Conservation (phyloP, 108 stramenopile genomes). For the Thalassiosira profunda region DNA sequence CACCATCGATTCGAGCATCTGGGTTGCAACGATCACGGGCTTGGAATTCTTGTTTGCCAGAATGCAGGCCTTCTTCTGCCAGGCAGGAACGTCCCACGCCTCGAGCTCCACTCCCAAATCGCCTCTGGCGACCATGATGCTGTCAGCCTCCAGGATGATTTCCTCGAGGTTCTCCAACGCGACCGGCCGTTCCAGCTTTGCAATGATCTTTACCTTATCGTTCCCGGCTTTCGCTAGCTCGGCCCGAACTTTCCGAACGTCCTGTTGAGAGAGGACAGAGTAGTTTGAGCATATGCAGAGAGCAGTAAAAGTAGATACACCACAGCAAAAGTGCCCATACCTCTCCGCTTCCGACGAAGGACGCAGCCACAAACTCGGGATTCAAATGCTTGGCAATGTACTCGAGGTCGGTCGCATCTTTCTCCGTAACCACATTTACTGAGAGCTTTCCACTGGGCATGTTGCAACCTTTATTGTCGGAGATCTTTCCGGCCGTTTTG, state of each 20-base stretch:
- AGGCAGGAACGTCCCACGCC: conserved; percentile 95
- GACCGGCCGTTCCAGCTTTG: conserved; percentile 85
- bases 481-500: conserved; percentile 82
- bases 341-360: conserved; percentile 90
- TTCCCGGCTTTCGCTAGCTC: too few relatives aligned
- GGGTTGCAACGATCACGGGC: conserved; percentile 93
- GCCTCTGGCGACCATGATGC: conserved; percentile 81
- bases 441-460: conserved; percentile 82
- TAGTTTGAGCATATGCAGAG: too few relatives aligned
- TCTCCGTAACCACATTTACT: conserved; percentile 85
- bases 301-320: too few relatives aligned
- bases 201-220: too few relatives aligned
- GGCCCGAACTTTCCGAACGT: too few relatives aligned
- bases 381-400: too few relatives aligned
- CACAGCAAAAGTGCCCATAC: too few relatives aligned
- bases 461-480: conserved; percentile 88
- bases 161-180: conserved; percentile 72
- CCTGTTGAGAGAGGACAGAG: too few relatives aligned
- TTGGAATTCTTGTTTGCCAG: conserved; percentile 87
- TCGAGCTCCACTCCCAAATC: conserved; percentile 97
- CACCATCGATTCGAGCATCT: conserved; percentile 68
- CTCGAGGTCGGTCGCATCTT: conserved; percentile 86
- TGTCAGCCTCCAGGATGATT: conserved; percentile 84
- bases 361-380: conserved; percentile 93
- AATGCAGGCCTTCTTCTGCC: conserved; percentile 96